Percentiles rank a stretch among this genome's conserved stretches.
Conservation (phyloP, 345 rosid genomes). For the Gossypioides kirkii region DNA sequence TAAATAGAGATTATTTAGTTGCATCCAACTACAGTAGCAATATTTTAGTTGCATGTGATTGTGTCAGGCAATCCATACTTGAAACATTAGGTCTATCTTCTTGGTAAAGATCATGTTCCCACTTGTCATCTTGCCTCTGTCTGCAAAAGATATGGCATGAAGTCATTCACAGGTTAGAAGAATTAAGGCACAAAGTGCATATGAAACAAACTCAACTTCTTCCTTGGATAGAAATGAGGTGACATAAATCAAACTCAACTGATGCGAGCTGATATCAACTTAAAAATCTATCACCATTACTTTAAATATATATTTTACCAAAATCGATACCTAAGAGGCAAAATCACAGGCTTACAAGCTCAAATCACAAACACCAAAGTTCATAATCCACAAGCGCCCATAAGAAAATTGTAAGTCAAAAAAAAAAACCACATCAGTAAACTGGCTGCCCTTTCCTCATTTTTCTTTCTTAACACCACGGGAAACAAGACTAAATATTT, state of each 20-base stretch:
- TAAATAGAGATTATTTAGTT: constrained; percentile 30
- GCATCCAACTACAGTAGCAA: constrained; percentile 28
- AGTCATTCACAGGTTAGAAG: neutral
- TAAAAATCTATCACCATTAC: neutral
- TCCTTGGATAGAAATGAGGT: neutral
- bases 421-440: neutral
- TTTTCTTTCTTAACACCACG: neutral
- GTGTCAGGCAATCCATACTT: constrained; percentile 56
- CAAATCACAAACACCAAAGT: too few species aligned
- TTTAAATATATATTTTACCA: neutral
- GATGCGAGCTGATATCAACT: neutral
- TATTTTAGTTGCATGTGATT: constrained; percentile 23
- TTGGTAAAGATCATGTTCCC: constrained; percentile 94
- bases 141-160: constrained; percentile 40
- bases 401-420: neutral
- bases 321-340: neutral
- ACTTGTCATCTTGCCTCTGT: constrained; percentile 91
- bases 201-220: neutral
- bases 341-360: too few species aligned
- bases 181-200: neutral
- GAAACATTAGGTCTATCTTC: constrained; percentile 47
- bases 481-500: neutral
- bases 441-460: neutral
- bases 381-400: too few species aligned
- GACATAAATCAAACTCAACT: neutral